Conservation (phyloP, 2,329 filamentous ascomycete species). For the Ophiostoma himal-ulmi region DNA sequence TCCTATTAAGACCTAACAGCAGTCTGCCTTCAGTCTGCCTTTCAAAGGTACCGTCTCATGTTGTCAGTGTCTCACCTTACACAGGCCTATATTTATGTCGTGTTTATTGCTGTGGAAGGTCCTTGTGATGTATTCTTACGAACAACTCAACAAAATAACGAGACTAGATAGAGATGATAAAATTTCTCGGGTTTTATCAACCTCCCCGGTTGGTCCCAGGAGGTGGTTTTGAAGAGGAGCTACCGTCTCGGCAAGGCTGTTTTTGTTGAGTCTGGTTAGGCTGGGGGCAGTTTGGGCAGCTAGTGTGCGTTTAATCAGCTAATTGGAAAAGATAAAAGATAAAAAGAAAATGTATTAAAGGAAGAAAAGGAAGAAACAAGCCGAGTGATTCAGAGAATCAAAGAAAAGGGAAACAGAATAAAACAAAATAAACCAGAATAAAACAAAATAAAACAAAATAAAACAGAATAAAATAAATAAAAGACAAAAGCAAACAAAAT, state of each 20-base stretch:
- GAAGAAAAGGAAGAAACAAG: not conserved
- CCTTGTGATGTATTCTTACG: too few species aligned
- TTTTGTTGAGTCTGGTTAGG: not conserved
- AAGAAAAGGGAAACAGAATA: not conserved
- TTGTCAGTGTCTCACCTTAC: not conserved
- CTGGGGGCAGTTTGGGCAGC: not conserved
- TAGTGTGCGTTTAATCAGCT: not conserved
- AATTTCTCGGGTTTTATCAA: not conserved
- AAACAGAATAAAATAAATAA: not conserved
- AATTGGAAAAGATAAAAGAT: not conserved
- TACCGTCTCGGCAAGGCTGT: conserved; percentile 13
- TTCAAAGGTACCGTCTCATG: not conserved
- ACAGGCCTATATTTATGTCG: not conserved
- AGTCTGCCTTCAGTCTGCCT: not conserved
- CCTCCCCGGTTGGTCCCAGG: not conserved
- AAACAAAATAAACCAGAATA: too few species aligned
- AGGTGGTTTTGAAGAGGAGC: conserved; percentile 1
- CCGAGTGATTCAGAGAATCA: not conserved
- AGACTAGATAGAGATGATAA: not conserved
- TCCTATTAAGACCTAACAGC: too few species aligned
- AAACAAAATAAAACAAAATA: not conserved
- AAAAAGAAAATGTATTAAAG: too few species aligned
- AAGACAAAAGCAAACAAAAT: not conserved
- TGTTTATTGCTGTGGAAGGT: not conserved
- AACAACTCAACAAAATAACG: too few species aligned